A percentile compares a stretch with the other conserved stretches of the same genome.
phyloP scores from a whole-genome alignment of 495 filamentous ascomycete genomes.

The Penicillium psychrofluorescens region DNA sequence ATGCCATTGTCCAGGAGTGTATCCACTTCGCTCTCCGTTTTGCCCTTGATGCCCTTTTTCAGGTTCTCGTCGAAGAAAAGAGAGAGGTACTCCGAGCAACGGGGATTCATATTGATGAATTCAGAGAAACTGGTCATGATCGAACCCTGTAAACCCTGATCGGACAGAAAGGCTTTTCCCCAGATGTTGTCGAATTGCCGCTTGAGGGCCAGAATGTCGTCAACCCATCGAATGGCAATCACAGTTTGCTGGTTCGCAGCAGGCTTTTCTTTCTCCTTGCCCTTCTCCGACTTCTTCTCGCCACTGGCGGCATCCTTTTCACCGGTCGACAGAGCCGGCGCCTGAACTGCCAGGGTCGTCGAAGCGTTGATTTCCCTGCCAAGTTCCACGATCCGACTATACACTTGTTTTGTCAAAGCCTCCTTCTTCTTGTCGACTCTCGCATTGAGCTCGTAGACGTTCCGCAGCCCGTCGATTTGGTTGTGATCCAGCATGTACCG shows the following conservation, averaged over 20 bases:
- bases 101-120: constrained; percentile 80
- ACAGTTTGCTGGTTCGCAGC: constrained; percentile 56
- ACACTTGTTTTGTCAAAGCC: constrained; percentile 61
- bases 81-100: constrained; percentile 86
- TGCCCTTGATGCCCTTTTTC: constrained; percentile 87
- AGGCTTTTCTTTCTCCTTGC: constrained; percentile 43
- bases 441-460: constrained; percentile 69
- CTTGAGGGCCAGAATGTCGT: constrained; percentile 79
- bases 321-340: constrained; percentile 4
- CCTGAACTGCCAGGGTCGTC: constrained; percentile 28
- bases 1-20: constrained; percentile 83
- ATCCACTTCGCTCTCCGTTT: constrained; percentile 88
- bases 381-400: constrained; percentile 68
- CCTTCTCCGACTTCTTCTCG: constrained; percentile 34
- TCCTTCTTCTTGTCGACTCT: constrained; percentile 71
- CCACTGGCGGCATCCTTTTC: constrained; percentile 23
- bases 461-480: constrained; percentile 62
- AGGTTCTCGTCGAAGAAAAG: constrained; percentile 97
- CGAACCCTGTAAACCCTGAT: constrained; percentile 71
- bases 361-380: constrained; percentile 74
- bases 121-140: constrained; percentile 78
- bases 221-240: constrained; percentile 91
- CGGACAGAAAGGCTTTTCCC: constrained; percentile 58
- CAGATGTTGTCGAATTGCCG: constrained; percentile 82
- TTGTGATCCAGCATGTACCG: constrained; percentile 90